Evolutionary conservation across 2,329 filamentous ascomycete genomes (phyloP), one percentile per base, ranked within the genome.

Genomic region (Diaporthe citrichinensis): DNA sequence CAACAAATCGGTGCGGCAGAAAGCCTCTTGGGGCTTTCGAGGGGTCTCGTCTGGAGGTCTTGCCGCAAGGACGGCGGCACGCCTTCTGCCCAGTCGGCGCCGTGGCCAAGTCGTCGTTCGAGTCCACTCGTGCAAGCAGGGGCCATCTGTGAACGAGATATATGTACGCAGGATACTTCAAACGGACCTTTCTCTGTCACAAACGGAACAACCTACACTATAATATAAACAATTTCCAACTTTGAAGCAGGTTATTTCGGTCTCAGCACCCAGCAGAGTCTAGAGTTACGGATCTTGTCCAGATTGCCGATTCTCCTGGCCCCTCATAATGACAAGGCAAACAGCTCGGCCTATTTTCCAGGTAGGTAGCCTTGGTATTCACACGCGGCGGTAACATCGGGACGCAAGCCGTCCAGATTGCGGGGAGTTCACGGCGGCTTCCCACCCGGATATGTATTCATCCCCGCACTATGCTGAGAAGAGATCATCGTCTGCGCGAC

Each of bases 341-440:
- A 9, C 31, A 20, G 46, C 46, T 68, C 46, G 31, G 46, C 12
- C 15, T 36, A 55, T 39, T 53, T 14, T 39, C 46, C 34, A 53
- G 15, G 46, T 12, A 68, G 14, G 46, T 39, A 39, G 65, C 41
- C 65, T 53, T 68, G 31, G 46, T 68, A 53, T 20, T 28, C 14
- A 28, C 25, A 51, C 2, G 62, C 17, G 62, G 53, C 44, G 65
- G 46, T 53, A 68, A 68, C 46, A 39, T n/a, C 65, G 62, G 46
- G 62, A 51, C 44, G 62, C 44, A 68, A 68, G 62, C 62, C 62
- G 62, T 53, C 23, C 14, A 34, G 44, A 68, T 39, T 68, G 44
- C 62, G 62, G 62, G 62, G 62, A 68, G 62, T 39, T 53, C 62
- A 34, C 28, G 14, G 44, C 46, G 28, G 31, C 31, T 68, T 25